Base-by-base conservation (phyloP, 2,329 filamentous ascomycete species). In the Chaetomium strumarium region DNA sequence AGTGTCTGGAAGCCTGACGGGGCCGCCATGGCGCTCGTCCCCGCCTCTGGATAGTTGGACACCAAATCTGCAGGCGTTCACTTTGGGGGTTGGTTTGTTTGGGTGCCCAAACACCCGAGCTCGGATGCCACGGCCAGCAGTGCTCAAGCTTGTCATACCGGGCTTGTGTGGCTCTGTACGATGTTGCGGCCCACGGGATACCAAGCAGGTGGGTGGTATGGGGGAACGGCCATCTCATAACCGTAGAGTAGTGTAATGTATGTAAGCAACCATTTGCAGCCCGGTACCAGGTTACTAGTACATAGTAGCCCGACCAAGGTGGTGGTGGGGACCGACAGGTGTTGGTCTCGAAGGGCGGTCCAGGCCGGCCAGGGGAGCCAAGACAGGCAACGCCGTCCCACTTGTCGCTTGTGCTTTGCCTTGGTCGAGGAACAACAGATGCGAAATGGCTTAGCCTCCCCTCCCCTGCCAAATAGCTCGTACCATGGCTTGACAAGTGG, bases 401-500 rank as follows among this genome's bases (percentile, higher is more conserved):
- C 49, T 20, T 33, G 31, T 12, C 31, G 12, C 46, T 53, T 31
- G 38, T 47, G 34, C 47, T 52, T 46, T 53, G 49, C 49, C 53
- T 53, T 55, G 47, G 51, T 49, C 38, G 49, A 59, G 49, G 57
- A 58, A 51, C 56, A 60, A 49, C 57, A 55, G 58, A 60, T 55
- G 55, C 4, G 49, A 56, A 57, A 57, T 52, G 57, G 55, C 60
- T 60, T 55, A 60, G 55, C 60, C 58, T 60, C 56, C 58, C 56
- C 54, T 49, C 55, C 58, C 50, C 53, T 55, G 56, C 55, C 56
- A 56, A 47, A 51, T 55, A 43, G 56, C 60, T 59, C 62, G 62
- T 62, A 61, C 60, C 60, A 63, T 60, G 53, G 63, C 60, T 55
- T 67, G 65, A 62, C 64, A 67, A 65, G 65, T 67, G 65, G 65